Evolutionary conservation across 257 asterid genomes (phyloP), one percentile per base, ranked within the genome.

Genomic region (Lithospermum erythrorhizon): DNA sequence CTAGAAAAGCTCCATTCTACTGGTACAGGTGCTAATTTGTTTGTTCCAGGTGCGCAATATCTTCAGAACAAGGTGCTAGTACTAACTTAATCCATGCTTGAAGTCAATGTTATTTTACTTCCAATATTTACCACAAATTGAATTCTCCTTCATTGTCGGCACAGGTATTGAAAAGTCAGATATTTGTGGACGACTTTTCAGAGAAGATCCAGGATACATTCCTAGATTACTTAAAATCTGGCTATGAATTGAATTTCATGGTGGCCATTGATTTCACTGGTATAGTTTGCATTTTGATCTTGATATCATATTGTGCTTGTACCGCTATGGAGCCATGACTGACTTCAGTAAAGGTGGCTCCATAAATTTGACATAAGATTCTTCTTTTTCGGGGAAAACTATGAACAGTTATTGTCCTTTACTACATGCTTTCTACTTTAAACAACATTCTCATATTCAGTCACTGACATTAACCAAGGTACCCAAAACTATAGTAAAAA

Each of bases 201-300:
- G 97, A 93, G 76, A 93, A 79, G 61, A 75, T 67, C 61, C 84
- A 83, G 70, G 83, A 89, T 72, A 81, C 97, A 23, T 93, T 89
- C 79, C 95, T 93, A 18, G 99, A 93, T 78, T 93, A 89, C 82
- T 69, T 89, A 78, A 76, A 87, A 63, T 88, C 86, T 65, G 99
- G 96, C 65, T 89, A 77, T 74, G 96, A 89, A 80, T 82, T 93
- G 76, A 93, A 87, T 81, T 93, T 93, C 83, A 93, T 93, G 99
- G 95, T 87, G 68, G 99, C 97, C 35, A 77, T 93, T 68, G 99
- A 93, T 79, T 93, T 89, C 81, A 93, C 99, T 32, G 97, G 99
- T 93, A 83, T 54, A 55, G 64, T 69, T 57, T 41, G 55, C 65
- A 45, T 55, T 19, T 41, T 25, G 20, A 17, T 17, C 21, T 62